Conservation (phyloP, 2,329 filamentous ascomycete genomes). For the Pseudocercospora eumusae region DNA sequence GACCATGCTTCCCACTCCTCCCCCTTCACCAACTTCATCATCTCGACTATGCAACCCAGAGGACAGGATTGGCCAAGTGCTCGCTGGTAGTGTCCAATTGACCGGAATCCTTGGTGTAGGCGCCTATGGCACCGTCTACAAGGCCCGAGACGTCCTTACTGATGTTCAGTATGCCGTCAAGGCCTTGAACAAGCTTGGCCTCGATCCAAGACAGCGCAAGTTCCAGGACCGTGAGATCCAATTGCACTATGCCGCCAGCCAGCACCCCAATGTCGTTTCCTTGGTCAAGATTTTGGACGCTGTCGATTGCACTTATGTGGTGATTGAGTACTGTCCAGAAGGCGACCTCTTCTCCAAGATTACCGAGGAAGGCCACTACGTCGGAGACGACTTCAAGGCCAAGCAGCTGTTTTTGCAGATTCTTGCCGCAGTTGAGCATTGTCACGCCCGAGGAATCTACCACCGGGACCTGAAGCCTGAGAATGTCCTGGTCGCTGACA, state of each 20-base stretch:
- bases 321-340: slow-evolving; percentile 95
- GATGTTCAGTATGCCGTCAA: slow-evolving; percentile 90
- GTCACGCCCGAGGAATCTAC: slow-evolving; percentile 91
- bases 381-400: slow-evolving; percentile 86
- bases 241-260: slow-evolving; percentile 84
- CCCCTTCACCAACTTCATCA: slow-evolving; percentile 49
- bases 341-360: slow-evolving; percentile 97
- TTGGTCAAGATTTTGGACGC: slow-evolving; percentile 92
- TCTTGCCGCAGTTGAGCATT: slow-evolving; percentile 92
- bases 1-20: slow-evolving; percentile 53
- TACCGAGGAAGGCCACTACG: slow-evolving; percentile 89
- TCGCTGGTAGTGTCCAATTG: slow-evolving; percentile 81
- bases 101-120: slow-evolving; percentile 85
- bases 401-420: slow-evolving; percentile 91
- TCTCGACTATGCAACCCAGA: slow-evolving; percentile 60
- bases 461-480: slow-evolving; percentile 97
- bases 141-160: slow-evolving; percentile 79
- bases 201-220: slow-evolving; percentile 81
- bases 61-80: slow-evolving; percentile 79
- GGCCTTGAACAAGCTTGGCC: slow-evolving; percentile 88
- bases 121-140: slow-evolving; percentile 95
- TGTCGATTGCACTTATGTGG: slow-evolving; percentile 89
- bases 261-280: slow-evolving; percentile 89
- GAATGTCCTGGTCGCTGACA: slow-evolving; percentile 90
- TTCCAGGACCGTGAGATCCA: slow-evolving; percentile 94